phyloP scores from a whole-genome alignment of 225 moss, liverwort and hornwort species.

The Takakia lepidozioides region DNA sequence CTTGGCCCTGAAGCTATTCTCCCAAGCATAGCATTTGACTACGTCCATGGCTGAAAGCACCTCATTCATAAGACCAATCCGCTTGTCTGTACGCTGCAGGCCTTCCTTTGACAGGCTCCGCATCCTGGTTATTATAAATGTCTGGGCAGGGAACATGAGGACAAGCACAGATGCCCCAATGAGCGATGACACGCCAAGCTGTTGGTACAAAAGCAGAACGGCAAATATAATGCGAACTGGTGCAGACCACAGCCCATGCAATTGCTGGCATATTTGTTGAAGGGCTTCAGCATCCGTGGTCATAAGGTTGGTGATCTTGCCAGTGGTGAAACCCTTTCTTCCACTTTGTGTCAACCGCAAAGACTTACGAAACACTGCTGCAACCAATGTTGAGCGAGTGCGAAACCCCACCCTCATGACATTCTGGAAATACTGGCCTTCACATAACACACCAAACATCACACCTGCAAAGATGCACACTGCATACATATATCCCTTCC shows the following conservation, averaged over 20 bases:
- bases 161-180: constrained; percentile 26
- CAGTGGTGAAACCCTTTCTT: constrained; percentile 54
- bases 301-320: constrained; percentile 80
- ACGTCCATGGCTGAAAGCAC: constrained; percentile 45
- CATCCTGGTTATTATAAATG: constrained; percentile 29
- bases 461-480: constrained; percentile 44
- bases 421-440: constrained; percentile 73
- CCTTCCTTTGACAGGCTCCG: constrained; percentile 31
- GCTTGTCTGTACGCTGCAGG: constrained; percentile 32
- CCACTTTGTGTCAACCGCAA: constrained; percentile 61
- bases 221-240: constrained; percentile 56
- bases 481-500: constrained; percentile 47
- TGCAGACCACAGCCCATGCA: constrained; percentile 75
- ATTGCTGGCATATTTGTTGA: constrained; percentile 69
- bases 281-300: constrained; percentile 71
- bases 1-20: constrained; percentile 33
- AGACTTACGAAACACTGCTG: constrained; percentile 67
- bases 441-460: constrained; percentile 45
- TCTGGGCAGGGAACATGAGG: constrained; percentile 43
- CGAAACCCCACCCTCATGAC: constrained; percentile 75
- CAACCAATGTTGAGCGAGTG: constrained; percentile 38
- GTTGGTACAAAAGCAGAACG: constrained; percentile 29
- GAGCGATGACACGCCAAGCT: constrained; percentile 30
- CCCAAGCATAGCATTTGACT: constrained; percentile 56
- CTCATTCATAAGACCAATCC: constrained; percentile 51